Percentiles rank a stretch among this genome's conserved stretches.
These are phyloP conservation scores for Hygrophorus pudorinus DNA, from an alignment of 768 basidiomycete species.

Conservation along the genomic window DNA sequence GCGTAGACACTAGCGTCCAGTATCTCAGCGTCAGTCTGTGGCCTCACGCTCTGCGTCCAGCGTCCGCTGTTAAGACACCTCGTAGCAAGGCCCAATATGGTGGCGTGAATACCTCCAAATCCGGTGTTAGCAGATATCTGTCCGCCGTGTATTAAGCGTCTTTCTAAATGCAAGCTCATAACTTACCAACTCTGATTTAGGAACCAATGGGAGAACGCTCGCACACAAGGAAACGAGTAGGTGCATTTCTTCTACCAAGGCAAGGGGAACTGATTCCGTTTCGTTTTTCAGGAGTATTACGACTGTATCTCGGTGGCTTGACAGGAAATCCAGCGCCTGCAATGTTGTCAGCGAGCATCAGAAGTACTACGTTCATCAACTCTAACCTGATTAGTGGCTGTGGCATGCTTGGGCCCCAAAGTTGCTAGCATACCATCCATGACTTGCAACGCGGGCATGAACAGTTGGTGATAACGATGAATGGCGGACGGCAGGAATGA, in stretches of 20 bases:
- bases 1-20: constrained; percentile 42
- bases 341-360: constrained; percentile 1
- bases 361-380: neutral
- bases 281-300: constrained; percentile 76
- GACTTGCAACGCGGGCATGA: constrained; percentile 81
- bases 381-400: constrained; percentile 59
- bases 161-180: neutral
- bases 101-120: constrained; percentile 79
- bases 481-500: constrained; percentile 83
- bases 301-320: constrained; percentile 75
- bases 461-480: constrained; percentile 83
- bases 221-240: constrained; percentile 67
- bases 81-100: constrained; percentile 67
- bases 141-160: neutral
- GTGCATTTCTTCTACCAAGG: constrained; percentile 70
- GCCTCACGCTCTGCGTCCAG: constrained; percentile 47
- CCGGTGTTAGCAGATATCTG: constrained; percentile 59
- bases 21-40: constrained; percentile 59
- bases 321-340: constrained; percentile 73
- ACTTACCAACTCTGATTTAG: constrained; percentile 71
- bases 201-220: constrained; percentile 58
- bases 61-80: constrained; percentile 51
- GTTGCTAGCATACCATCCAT: constrained; percentile 68
- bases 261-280: constrained; percentile 46
- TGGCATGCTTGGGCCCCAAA: constrained; percentile 58